phyloP scores from a whole-genome alignment of 2,329 filamentous ascomycete species.

The Colletotrichum eleusines region DNA sequence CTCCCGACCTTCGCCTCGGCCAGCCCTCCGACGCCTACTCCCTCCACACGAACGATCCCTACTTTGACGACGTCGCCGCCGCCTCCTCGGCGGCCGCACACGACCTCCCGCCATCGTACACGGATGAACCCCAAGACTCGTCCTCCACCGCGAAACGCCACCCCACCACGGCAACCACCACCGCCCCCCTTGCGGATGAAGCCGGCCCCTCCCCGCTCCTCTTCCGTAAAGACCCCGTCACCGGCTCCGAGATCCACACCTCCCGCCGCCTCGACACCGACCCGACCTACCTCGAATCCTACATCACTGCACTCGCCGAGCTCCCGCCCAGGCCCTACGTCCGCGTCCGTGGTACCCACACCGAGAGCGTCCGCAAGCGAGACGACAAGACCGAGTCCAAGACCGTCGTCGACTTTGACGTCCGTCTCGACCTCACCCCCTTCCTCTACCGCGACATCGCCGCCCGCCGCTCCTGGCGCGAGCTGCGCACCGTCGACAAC shows the following conservation, averaged over 20 bases:
- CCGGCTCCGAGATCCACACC: slow-evolving; percentile 57
- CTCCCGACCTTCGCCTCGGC: slow-evolving; percentile 41
- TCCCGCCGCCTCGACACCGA: slow-evolving; percentile 60
- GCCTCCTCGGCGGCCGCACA: slow-evolving; percentile 49
- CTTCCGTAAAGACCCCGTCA: slow-evolving; percentile 49
- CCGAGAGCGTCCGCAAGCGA: slow-evolving; percentile 55
- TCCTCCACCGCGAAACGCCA: slow-evolving; percentile 12
- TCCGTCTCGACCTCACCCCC: slow-evolving; percentile 69
- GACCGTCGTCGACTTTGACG: slow-evolving; percentile 69
- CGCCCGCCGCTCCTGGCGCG: slow-evolving; percentile 55
- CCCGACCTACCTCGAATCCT: slow-evolving; percentile 56
- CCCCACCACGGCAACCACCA: slow-evolving; percentile 22
- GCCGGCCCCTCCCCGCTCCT: slow-evolving; percentile 45
- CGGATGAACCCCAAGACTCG: slow-evolving; percentile 50
- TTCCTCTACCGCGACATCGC: slow-evolving; percentile 64
- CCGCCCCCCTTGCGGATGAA: slow-evolving; percentile 44
- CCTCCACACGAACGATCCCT: slow-evolving; percentile 47
- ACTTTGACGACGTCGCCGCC: slow-evolving; percentile 54
- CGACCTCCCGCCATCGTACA: slow-evolving; percentile 61
- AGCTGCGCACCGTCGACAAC: slow-evolving; percentile 66
- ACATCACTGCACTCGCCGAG: slow-evolving; percentile 58
- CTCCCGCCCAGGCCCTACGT: slow-evolving; percentile 67
- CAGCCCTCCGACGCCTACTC: slow-evolving; percentile 48
- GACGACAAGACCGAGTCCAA: slow-evolving; percentile 60
- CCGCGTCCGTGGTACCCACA: slow-evolving; percentile 66